phyloP scores from a whole-genome alignment of 2,329 filamentous ascomycete genomes.

The Verticillium zaregamsianum region DNA sequence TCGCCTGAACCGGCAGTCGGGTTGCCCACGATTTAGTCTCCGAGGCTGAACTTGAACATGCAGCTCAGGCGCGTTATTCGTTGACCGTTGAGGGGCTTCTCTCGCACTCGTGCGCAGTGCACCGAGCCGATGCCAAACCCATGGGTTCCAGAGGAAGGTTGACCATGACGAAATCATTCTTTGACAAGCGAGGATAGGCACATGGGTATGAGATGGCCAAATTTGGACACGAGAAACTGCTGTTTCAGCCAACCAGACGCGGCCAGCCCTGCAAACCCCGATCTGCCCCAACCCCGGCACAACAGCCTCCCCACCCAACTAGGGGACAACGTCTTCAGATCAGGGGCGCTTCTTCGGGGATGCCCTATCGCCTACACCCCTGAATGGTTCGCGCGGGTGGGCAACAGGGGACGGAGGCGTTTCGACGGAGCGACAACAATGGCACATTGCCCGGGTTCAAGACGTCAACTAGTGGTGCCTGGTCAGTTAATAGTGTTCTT shows the following conservation, averaged over 20 bases:
- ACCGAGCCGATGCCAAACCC: background rate
- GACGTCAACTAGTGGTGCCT: no score
- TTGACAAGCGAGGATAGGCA: background rate
- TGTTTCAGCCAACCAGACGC: slow-evolving; percentile 13
- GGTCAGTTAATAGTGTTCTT: no score
- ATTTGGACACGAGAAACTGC: slow-evolving; percentile 15
- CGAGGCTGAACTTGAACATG: no score
- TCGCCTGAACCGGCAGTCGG: background rate
- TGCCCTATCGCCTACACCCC: background rate
- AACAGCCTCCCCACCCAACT: background rate
- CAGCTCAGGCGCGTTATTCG: background rate
- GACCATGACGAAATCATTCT: background rate
- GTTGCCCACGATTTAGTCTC: background rate
- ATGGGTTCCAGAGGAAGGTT: background rate
- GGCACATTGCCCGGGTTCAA: no score
- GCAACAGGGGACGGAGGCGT: background rate
- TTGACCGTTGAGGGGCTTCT: background rate
- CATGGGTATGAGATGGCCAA: slow-evolving; percentile 10
- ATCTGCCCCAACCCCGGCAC: slow-evolving; percentile 13
- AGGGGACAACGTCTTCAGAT: background rate
- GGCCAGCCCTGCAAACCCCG: slow-evolving; percentile 9
- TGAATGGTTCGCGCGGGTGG: background rate
- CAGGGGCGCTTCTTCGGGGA: background rate
- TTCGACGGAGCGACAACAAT: background rate
- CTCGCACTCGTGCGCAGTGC: background rate